phyloP scores from a whole-genome alignment of 2,329 filamentous ascomycete species.

The Myriangium duriaei region DNA sequence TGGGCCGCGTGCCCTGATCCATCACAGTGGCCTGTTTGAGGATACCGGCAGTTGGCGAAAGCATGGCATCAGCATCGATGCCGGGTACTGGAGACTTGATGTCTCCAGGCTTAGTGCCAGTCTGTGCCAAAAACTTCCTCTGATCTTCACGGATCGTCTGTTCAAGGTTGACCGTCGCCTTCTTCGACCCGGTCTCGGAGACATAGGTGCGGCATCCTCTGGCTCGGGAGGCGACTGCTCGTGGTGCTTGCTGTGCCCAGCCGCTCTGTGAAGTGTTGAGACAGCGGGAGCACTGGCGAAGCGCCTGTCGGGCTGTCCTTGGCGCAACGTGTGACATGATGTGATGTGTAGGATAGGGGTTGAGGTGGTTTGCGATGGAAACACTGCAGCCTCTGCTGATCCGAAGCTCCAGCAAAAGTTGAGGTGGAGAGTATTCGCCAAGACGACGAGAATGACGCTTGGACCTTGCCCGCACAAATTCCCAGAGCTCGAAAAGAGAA shows the following conservation, averaged over 20 bases:
- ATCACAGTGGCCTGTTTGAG: slow-evolving; percentile 85
- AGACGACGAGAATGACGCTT: no score
- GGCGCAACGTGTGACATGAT: slow-evolving; percentile 44
- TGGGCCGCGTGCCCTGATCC: slow-evolving; percentile 84
- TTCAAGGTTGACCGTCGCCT: slow-evolving; percentile 70
- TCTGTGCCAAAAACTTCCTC: slow-evolving; percentile 57
- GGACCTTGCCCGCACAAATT: no score
- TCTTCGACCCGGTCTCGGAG: slow-evolving; percentile 65
- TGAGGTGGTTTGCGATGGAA: no score
- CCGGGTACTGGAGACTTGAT: slow-evolving; percentile 48
- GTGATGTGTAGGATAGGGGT: slow-evolving; percentile 3
- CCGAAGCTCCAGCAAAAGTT: no score
- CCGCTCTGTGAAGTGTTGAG: slow-evolving; percentile 29
- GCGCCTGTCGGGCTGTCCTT: slow-evolving; percentile 61
- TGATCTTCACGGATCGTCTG: slow-evolving; percentile 78
- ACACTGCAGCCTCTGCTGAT: no score
- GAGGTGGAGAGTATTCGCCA: no score
- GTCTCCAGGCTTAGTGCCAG: slow-evolving; percentile 40
- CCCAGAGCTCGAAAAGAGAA: no score
- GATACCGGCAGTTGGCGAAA: slow-evolving; percentile 62
- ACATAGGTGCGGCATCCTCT: slow-evolving; percentile 57
- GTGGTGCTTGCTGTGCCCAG: slow-evolving; percentile 20
- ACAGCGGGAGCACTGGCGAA: slow-evolving; percentile 43
- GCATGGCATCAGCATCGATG: slow-evolving; percentile 51
- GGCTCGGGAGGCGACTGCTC: slow-evolving; percentile 25